Base-by-base conservation (phyloP, 1,284 basidiomycete genomes). In the Irpex rosettiformis region DNA sequence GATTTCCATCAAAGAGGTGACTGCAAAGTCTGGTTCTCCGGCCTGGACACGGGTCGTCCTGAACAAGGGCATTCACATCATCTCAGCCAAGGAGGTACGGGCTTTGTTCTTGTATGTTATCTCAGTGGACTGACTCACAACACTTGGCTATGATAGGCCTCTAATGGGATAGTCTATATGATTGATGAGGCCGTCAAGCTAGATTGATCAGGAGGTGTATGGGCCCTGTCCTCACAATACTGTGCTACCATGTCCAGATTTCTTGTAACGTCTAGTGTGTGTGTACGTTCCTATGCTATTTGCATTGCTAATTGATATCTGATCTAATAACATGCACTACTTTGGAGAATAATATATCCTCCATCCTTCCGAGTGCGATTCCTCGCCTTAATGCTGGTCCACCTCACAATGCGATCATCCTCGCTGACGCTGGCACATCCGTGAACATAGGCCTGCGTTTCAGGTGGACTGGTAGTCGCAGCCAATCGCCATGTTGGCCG, bases 111-210 rank as follows among this genome's bases (percentile, higher is more conserved):
- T 25, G 54, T 43, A 11, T 11, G 76, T 29, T 59, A 16, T 11
- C 37, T 24, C 42, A 43, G 28, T 40, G 33, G 65, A n/a, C 10
- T 52, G 53, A 27, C 6, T 52, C 4, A 18, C 11, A 37, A 37
- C 24, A 3, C 33, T 29, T 55, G 64, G 57, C 61, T 64, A 47
- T 25, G 22, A n/a, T 40, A 91, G 89, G 89, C 80, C 2, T 72
- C 73, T 47, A 90, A 91, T 65, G 89, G 89, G 5, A 78, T 86
- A 8, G 67, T 91, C 49, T 90, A 88, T 69, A 69, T 91, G 64
- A 81, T 91, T 54, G 88, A 91, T 66, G 83, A 85, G 47, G 81
- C 85, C 5, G 74, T 88, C 57, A 72, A 71, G 59, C 58, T 71
- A 52, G 72, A 76, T 54, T 76, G 69, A 70, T 47, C 37, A 49